Base-by-base conservation (phyloP, 208 protist species). In the Naegleria lovaniensis region DNA sequence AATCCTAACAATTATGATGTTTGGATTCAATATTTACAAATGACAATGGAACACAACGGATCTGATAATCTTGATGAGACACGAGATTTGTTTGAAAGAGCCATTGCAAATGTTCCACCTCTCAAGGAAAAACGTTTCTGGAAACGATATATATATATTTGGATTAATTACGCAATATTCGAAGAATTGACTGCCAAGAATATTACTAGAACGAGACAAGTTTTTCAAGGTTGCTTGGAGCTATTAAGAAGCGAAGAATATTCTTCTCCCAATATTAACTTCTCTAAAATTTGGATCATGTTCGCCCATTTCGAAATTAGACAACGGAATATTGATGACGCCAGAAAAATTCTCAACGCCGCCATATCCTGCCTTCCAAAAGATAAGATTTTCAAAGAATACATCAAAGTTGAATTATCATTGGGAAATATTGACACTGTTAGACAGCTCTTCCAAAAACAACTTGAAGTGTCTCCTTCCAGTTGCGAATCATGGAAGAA, bases 101-200 rank as follows among this genome's bases (percentile, higher is more conserved):
- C 97, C 22, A 97, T 98, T 83, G 92, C 94, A n/a, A 93, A 97
- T 90, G 90, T 97, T 36, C 97, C 97, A 36, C 83, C 92, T 11
- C 38, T 38, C 40, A 40, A 92, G 38, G 96, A 97, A 41, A 97
- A 97, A 85, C 91, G 91, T 51, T 94, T 93, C 55, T 97, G 96
- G 96, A 89, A 92, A 55, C 90, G 96, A 40, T 98, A 98, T 92
- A 97, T 98, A 75, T 98, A 97, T 91, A 88, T 98, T 33, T 98
- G 97, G 97, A 95, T 98, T 43, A 95, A 97, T 88, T 98, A 98
- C 91, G 97, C 96, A 11, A 38, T 97, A 22, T 98, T 95, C 90
- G 97, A 98, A 92, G 97, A 98, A 90, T 85, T 98, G 2, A 89
- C 36, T 55, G 25, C 88, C 22, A 79, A 96, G 76, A 95, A 97